Evolutionary conservation across 2,329 filamentous ascomycete genomes (phyloP), one percentile per base, ranked within the genome.

Genomic region (Penicillium occitanis): DNA sequence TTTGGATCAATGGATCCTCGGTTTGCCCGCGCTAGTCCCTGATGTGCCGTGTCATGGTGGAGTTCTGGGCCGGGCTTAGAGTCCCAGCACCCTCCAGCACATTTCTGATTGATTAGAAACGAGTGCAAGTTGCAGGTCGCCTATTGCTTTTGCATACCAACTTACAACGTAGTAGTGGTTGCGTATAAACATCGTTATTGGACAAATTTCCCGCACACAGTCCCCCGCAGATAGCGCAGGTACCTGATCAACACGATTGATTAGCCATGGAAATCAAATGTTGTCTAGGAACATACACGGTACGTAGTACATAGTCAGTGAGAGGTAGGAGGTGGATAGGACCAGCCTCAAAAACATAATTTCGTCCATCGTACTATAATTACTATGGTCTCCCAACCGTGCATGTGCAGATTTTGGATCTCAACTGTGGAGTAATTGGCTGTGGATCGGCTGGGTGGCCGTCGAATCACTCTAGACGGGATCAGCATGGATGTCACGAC

Each of bases 11-110:
- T n/a, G 35, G 57, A n/a, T 13, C 57, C 17, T 60, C 8, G 25
- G 37, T 60, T 60, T 46, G 61, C 22, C n/a, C n/a, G 62, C 51
- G 40, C 62, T 64, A 64, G 62, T 50, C 62, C n/a, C 40, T 58
- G 42, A 37, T 58, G 37, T 64, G 62, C 62, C 62, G 62, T 64
- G 62, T 19, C 50, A 55, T 46, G 7, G 62, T 57, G 50, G 62
- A 58, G 62, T 48, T 58, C 17, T 25, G 48, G 48, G 14, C 33
- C 14, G 30, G 59, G 48, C 44, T 50, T 50, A 28, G 40, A 14
- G 30, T 22, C 33, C 55, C 22, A 44, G 40, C 22, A 44, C 6
- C 22, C n/a, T 60, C 57, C n/a, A 30, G 42, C 35, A 37, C n/a
- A 37, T 22, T 53, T 30, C n/a, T 37, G n/a, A 37, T 57, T 22